A percentile compares a stretch with the other conserved stretches of the same genome.
These are phyloP conservation scores for Alternaria panax DNA, from an alignment of 2,329 filamentous ascomycete genomes.

Conservation along the genomic window DNA sequence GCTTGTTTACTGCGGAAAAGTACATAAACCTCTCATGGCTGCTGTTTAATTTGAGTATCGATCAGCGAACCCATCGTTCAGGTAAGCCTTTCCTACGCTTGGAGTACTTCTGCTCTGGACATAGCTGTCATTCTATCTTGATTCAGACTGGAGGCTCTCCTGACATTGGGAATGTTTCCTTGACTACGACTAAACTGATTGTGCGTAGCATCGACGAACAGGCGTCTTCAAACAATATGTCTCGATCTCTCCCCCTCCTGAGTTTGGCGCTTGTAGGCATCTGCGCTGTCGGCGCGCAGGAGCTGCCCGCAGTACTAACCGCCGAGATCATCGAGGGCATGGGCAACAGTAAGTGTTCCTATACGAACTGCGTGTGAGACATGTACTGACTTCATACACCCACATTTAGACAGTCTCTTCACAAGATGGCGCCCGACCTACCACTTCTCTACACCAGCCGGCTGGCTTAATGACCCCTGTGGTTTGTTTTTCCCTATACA, in stretches of 20 bases:
- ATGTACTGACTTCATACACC: no score
- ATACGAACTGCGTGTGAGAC: no score
- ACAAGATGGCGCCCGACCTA: constrained; percentile 57
- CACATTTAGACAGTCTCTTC: no score
- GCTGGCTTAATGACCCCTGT: constrained; percentile 54
- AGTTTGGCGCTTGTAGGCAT: constrained; percentile 36
- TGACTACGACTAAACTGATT: neutral
- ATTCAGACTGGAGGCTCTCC: neutral
- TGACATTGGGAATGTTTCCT: neutral
- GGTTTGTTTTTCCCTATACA: neutral
- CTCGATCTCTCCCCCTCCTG: constrained; percentile 31
- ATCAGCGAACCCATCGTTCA: constrained; percentile 4
- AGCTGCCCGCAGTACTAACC: constrained; percentile 38
- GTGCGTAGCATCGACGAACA: neutral
- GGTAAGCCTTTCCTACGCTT: constrained; percentile 1
- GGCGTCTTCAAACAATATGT: constrained; percentile 25
- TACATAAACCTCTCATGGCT: constrained; percentile 25
- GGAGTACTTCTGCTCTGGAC: neutral
- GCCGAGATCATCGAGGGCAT: constrained; percentile 38
- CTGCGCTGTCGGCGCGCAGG: constrained; percentile 28
- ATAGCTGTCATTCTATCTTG: neutral
- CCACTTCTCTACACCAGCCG: constrained; percentile 58
- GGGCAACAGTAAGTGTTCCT: constrained; percentile 59
- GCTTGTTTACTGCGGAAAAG: constrained; percentile 7
- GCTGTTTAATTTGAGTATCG: constrained; percentile 11